Conservation (phyloP, 2,329 filamentous ascomycete genomes). For the Exophiala spinifera region DNA sequence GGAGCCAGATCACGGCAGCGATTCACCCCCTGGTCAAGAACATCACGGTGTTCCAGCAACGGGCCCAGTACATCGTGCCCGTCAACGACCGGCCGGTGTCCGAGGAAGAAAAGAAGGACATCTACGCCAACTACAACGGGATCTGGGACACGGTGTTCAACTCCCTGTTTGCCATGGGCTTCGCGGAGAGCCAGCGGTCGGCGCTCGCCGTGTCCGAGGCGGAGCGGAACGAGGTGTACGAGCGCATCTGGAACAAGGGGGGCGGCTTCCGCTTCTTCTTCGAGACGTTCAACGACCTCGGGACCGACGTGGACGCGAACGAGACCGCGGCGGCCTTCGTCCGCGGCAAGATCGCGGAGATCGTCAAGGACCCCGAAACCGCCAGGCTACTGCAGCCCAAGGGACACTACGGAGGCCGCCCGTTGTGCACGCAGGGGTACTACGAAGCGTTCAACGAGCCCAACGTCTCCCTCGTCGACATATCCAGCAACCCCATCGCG, state of each 20-base stretch:
- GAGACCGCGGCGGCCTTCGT: slow-evolving; percentile 54
- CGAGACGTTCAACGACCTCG: slow-evolving; percentile 38
- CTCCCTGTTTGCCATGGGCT: slow-evolving; percentile 27
- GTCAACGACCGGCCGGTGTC: slow-evolving; percentile 1
- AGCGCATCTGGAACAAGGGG: slow-evolving; percentile 34
- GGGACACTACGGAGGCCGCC: slow-evolving; percentile 20
- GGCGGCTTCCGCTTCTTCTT: slow-evolving; percentile 40
- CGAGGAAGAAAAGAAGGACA: slow-evolving; percentile 11
- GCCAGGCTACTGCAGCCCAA: slow-evolving; percentile 15
- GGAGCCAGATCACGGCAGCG: slow-evolving; percentile 37
- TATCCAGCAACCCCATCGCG: slow-evolving; percentile 43
- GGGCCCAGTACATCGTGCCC: slow-evolving; percentile 27
- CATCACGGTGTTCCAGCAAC: slow-evolving; percentile 36
- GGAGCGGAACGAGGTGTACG: slow-evolving; percentile 28
- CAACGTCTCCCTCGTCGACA: slow-evolving; percentile 47
- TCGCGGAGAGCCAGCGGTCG: not conserved
- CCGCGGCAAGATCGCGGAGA: slow-evolving; percentile 49
- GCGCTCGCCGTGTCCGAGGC: slow-evolving; percentile 2
- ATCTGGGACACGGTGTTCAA: slow-evolving; percentile 33
- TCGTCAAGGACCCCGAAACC: slow-evolving; percentile 51
- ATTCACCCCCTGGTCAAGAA: slow-evolving; percentile 30
- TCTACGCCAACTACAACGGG: slow-evolving; percentile 35
- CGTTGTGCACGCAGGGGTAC: slow-evolving; percentile 19
- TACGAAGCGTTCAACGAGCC: slow-evolving; percentile 49
- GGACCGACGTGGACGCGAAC: slow-evolving; percentile 47